Conservation (phyloP, 2,329 filamentous ascomycete species). For the Cladobotryum protrusum region DNA sequence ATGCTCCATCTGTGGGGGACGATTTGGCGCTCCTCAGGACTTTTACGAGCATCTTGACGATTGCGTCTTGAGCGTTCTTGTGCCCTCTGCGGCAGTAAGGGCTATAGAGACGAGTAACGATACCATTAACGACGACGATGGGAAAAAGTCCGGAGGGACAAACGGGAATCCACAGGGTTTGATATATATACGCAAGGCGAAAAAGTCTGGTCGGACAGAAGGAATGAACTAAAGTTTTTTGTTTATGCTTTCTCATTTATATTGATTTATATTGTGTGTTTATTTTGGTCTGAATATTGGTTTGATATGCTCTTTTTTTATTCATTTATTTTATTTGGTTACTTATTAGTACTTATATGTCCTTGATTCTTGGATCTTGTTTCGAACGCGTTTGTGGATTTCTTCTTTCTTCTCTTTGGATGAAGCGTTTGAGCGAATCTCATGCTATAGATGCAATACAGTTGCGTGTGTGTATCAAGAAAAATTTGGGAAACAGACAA, state of each 20-base stretch:
- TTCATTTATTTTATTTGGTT: no score
- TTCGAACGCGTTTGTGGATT: no score
- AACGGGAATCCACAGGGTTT: slow-evolving; percentile 2
- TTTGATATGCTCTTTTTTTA: no score
- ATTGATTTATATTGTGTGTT: no score
- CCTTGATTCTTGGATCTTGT: no score
- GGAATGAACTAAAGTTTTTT: background rate
- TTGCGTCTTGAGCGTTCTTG: slow-evolving; percentile 54
- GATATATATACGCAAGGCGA: slow-evolving; percentile 11
- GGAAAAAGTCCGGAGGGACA: slow-evolving; percentile 1
- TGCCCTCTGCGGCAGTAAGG: slow-evolving; percentile 29
- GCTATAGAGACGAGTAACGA: slow-evolving; percentile 11
- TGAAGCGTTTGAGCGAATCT: no score
- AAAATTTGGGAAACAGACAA: background rate
- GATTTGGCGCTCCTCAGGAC: slow-evolving; percentile 81
- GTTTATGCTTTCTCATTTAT: background rate
- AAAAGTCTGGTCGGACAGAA: slow-evolving; percentile 5
- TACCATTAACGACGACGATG: slow-evolving; percentile 8
- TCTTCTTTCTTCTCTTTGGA: no score
- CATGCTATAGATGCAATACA: background rate
- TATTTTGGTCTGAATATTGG: no score
- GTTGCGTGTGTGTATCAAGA: background rate
- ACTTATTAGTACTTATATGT: no score
- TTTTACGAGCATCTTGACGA: slow-evolving; percentile 93
- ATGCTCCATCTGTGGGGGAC: slow-evolving; percentile 81